A percentile compares a stretch with the other conserved stretches of the same genome.
Conservation (phyloP, 2,329 filamentous ascomycete species). For the Neurospora crassa region DNA sequence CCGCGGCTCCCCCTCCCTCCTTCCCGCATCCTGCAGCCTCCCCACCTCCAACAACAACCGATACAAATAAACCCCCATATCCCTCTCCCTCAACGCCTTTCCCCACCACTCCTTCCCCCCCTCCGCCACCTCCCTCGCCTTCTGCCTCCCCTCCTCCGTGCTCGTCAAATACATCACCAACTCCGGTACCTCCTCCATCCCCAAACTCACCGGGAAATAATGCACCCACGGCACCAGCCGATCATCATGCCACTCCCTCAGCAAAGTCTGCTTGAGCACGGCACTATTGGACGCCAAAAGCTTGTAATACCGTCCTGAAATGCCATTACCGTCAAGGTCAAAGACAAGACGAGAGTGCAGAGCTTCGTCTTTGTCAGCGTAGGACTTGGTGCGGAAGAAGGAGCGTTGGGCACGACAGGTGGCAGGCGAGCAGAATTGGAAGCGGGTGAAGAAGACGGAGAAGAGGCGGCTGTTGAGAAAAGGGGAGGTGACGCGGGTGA, state of each 20-base stretch:
- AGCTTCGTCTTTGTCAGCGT: conserved; percentile 21
- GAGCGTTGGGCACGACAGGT: conserved; percentile 12
- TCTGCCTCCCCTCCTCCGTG: conserved; percentile 34
- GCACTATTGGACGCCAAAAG: conserved; percentile 36
- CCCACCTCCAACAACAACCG: conserved; percentile 49
- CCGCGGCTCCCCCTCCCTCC: neutral
- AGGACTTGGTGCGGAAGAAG: conserved; percentile 12
- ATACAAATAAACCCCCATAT: conserved; percentile 52
- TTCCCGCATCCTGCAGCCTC: conserved; percentile 28
- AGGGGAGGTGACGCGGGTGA: conserved; percentile 15
- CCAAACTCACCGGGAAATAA: conserved; percentile 42
- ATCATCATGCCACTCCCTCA: conserved; percentile 50
- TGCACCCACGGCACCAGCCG: conserved; percentile 46
- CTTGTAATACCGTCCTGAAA: conserved; percentile 43
- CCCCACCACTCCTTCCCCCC: conserved; percentile 44
- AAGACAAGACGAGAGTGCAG: conserved; percentile 31
- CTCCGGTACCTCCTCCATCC: conserved; percentile 42
- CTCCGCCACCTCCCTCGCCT: conserved; percentile 42
- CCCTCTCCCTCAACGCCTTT: conserved; percentile 44
- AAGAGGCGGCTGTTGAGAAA: conserved; percentile 31
- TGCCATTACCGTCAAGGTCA: conserved; percentile 47
- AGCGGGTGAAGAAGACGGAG: conserved; percentile 31
- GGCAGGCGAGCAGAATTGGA: conserved; percentile 4
- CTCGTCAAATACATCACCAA: conserved; percentile 36
- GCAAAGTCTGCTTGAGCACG: conserved; percentile 41